Evolutionary conservation across 1,284 basidiomycete genomes (phyloP), one percentile per base, ranked within the genome.

Genomic region (Ganoderma leucocontextum): DNA sequence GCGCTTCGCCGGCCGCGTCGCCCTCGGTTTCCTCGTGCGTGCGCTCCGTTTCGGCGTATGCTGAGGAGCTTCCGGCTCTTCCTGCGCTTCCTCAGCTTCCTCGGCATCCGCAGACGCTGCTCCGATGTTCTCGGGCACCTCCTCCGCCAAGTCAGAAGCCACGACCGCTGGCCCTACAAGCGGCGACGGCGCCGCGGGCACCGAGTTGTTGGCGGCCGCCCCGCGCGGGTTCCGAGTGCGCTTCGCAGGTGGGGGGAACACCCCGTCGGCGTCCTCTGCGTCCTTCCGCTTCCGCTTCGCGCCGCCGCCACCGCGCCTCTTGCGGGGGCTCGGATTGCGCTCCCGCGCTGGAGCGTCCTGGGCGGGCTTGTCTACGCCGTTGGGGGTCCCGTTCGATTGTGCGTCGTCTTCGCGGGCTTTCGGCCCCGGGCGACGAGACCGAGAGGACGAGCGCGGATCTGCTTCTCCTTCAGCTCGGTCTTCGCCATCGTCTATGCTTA

Each of bases 201-300:
- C 65, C 4, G 75, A 72, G 60, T 72, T 67, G 17, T 70, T 74
- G 9, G 72, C 74, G 12, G 72, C 70, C 7, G 72, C 72, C 22
- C 82, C 84, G 60, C 87, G 80, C 13, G 86, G 83, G 65, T 84
- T 82, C 35, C 90, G 84, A 19, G 88, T 84, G 41, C 90, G 85
- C 78, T 91, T 91, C 8, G 89, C 86, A n/a, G 91, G 91, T 71
- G 92, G 91, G 7, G 89, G 90, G 75, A 91, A 92, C 9, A 87
- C 85, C 1, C 86, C 83, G 70, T 92, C 90, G 8, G 84, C 86
- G 60, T 91, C 89, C 52, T 91, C 90, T 6, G 77, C 78, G 52
- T 91, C 90, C 76, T 82, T 87, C 33, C 89, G 82, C 75, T 86
- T 89, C 65, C 90, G 82, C 75, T 87, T 90, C 60, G 82, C 83